Conservation (phyloP, 345 rosid species). For the Psidium friedrichsthalianum region DNA sequence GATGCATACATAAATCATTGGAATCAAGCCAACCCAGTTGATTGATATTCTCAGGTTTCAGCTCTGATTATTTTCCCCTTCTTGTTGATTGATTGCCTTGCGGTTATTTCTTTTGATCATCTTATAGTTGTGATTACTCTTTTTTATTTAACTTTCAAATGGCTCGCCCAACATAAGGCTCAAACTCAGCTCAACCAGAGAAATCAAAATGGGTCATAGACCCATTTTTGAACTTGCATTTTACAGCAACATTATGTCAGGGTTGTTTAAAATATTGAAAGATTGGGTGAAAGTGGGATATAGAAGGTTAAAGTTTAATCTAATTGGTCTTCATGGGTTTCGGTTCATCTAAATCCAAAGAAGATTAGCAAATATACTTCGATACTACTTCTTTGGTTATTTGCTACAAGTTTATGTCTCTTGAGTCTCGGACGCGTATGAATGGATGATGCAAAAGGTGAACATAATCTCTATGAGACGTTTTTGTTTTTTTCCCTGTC, state of each 20-base stretch:
- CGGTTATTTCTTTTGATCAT: background rate
- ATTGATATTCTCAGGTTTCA: background rate
- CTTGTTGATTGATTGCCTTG: background rate
- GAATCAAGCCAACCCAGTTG: background rate
- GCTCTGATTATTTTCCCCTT: background rate
- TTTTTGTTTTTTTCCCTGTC: too few relatives aligned
- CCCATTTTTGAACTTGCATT: background rate
- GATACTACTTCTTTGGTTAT: too few relatives aligned
- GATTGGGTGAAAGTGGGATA: background rate
- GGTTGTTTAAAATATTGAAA: background rate
- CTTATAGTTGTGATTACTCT: background rate
- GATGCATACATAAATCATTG: background rate
- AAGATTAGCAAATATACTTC: too few relatives aligned
- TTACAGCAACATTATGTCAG: background rate
- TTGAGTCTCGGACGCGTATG: too few relatives aligned
- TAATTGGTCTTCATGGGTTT: background rate
- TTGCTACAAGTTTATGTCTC: too few relatives aligned
- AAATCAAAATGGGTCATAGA: background rate
- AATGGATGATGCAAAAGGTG: too few relatives aligned
- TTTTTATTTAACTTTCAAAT: background rate
- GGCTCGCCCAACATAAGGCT: background rate
- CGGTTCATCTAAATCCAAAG: too few relatives aligned
- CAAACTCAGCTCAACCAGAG: background rate
- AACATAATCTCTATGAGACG: too few relatives aligned
- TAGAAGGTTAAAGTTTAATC: background rate